These are phyloP conservation scores for Aspergillus mulundensis DNA, from an alignment of 495 filamentous ascomycete species.

Conservation along the genomic window DNA sequence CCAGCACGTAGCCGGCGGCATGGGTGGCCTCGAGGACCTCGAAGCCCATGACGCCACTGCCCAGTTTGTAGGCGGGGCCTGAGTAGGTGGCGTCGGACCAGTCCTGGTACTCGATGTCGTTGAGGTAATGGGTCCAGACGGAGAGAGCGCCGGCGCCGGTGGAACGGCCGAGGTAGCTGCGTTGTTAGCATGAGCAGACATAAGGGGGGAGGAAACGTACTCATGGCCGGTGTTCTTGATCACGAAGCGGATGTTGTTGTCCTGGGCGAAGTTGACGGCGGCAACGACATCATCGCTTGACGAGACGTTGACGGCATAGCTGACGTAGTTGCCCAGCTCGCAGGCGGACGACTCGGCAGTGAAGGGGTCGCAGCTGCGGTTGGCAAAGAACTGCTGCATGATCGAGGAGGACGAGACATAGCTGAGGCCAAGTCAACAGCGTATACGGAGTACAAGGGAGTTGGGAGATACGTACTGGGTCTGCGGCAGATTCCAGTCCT, in stretches of 20 bases:
- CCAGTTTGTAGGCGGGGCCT: slow-evolving; percentile 53
- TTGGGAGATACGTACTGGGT: slow-evolving; percentile 36
- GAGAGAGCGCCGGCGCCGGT: slow-evolving; percentile 53
- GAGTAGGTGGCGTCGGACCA: slow-evolving; percentile 40
- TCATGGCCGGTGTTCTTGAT: slow-evolving; percentile 63
- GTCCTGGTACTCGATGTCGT: slow-evolving; percentile 37
- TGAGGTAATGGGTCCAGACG: slow-evolving; percentile 58
- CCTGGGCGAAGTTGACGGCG: slow-evolving; percentile 48
- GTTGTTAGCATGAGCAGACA: not conserved
- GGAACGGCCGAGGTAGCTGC: slow-evolving; percentile 53
- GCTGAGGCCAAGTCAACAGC: slow-evolving; percentile 8
- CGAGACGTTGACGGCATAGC: slow-evolving; percentile 48
- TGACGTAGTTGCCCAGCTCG: slow-evolving; percentile 54
- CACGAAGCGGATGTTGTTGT: slow-evolving; percentile 58
- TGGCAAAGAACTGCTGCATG: slow-evolving; percentile 42
- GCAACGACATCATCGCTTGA: slow-evolving; percentile 30
- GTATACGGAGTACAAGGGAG: no score
- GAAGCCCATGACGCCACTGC: slow-evolving; percentile 48
- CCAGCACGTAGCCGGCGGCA: slow-evolving; percentile 25
- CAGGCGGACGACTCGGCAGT: slow-evolving; percentile 43
- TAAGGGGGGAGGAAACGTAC: slow-evolving; percentile 16
- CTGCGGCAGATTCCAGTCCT: slow-evolving; percentile 29
- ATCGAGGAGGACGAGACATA: slow-evolving; percentile 35
- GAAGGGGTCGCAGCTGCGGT: slow-evolving; percentile 56
- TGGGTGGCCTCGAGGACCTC: slow-evolving; percentile 47